A percentile compares a stretch with the other conserved stretches of the same genome.
Conservation (phyloP, 768 basidiomycete genomes). For the Cubamyces sp. region DNA sequence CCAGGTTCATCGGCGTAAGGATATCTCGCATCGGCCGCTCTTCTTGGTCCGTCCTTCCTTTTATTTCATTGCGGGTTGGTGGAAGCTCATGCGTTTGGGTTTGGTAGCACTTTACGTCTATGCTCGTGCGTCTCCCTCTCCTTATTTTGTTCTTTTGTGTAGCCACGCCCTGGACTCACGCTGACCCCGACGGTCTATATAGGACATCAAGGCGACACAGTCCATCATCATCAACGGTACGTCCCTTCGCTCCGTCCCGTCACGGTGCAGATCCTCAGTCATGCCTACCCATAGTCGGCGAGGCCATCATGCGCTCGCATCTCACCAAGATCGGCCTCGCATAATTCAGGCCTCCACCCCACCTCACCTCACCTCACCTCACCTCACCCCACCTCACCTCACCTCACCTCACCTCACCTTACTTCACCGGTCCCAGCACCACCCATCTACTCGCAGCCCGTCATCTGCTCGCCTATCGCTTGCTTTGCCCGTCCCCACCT, state of each 20-base stretch:
- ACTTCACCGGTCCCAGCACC: not conserved
- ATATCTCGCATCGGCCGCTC: constrained; percentile 77
- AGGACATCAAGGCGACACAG: constrained; percentile 86
- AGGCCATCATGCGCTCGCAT: constrained; percentile 37
- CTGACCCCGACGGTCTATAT: not conserved
- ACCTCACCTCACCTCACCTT: not conserved
- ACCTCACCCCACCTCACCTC: not conserved
- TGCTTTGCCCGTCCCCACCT: too few relatives aligned
- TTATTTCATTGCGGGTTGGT: not conserved
- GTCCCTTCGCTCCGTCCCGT: constrained; percentile 7
- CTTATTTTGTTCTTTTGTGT: not conserved
- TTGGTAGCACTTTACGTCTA: constrained; percentile 37
- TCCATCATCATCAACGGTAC: constrained; percentile 81
- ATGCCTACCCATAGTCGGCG: constrained; percentile 30
- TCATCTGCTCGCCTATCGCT: too few relatives aligned
- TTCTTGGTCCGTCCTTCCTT: constrained; percentile 43
- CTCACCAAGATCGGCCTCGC: constrained; percentile 35
- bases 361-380: not conserved
- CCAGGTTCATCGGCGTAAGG: constrained; percentile 79
- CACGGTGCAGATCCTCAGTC: not conserved
- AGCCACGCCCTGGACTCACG: not conserved
- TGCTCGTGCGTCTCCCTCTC: constrained; percentile 29
- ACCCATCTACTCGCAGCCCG: too few relatives aligned
- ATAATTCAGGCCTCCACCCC: constrained; percentile 13
- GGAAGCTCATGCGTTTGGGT: not conserved